Base-by-base conservation (phyloP, 805 yeast genomes). In the Yamadazyma paraphyllophila region DNA sequence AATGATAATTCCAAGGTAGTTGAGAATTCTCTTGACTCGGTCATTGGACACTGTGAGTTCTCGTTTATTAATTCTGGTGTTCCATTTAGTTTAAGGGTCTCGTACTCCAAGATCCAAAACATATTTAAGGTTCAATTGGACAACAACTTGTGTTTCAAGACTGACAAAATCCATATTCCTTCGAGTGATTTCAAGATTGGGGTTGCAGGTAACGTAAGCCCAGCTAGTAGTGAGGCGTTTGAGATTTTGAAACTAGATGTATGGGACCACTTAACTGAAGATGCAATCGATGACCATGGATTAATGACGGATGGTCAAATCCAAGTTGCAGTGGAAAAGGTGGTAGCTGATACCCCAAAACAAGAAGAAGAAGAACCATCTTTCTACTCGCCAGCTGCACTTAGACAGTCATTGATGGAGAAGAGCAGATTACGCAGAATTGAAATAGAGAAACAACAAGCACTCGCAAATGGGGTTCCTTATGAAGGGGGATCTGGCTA, bases 101-200 rank as follows among this genome's bases (percentile, higher is more conserved):
- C 84, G 7, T 84, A 83, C 55, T 76, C 80, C 17, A 61, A 62
- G 8, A 59, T 66, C 34, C 60, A 61, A 24, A 66, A 70, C 12
- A 62, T 77, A 48, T 70, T 83, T 51, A 82, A 83, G 52, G 73
- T 85, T n/a, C 88, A 86, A 50, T 67, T 84, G 41, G 88, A 86
- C 62, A 86, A 86, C 60, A 80, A 76, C 53, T 69, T 86, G 46
- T 82, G 90, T 57, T 79, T 85, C 62, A 81, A 81, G 61, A 82
- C 90, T 0, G 76, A 78, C 47, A 62, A 77, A 44, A 66, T 85
- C 31, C 58, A 63, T 30, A 58, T 85, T 14, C 78, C 78, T 27
- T 51, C 58, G 1, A 53, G 66, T 10, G 63, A 67, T 29, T 70
- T 76, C 48, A 71, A 64, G 39, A 47, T 85, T 39, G 89, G 89